Evolutionary conservation across 1,139 yeast genomes (phyloP), one percentile per base, ranked within the genome.

Genomic region (Suhomyces ambrosiae): DNA sequence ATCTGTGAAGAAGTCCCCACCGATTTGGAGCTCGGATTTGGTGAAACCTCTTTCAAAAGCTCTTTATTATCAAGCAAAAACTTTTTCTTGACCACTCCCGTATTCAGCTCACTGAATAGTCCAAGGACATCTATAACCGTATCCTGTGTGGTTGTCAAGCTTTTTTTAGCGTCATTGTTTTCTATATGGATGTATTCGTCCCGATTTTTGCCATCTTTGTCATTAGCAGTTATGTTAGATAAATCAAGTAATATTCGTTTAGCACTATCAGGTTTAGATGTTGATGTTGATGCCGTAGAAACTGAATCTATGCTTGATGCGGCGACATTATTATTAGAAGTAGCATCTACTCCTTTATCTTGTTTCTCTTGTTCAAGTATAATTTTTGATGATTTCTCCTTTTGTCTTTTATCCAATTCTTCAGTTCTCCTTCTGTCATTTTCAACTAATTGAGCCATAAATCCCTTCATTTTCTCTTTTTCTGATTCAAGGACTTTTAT

Each of bases 51-150:
- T 17, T 36, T 35, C 19, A 32, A 25, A n/a, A 29, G 23, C 10
- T 25, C 30, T 12, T 25, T 36, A 22, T 30, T 35, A 13, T 38
- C 41, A 8, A 27, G 27, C n/a, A 34, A 27, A 10, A 35, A 35
- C 11, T 23, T 32, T 7, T 29, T 38, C 12, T 34, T 35, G 10
- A 30, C 18, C 9, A 17, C 17, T 10, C 33, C 30, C 5, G 19
- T 6, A 13, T 32, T 38, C 27, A 37, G 33, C 17, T 45, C 49
- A 25, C 49, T 42, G 33, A 47, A 47, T 16, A 45, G 37, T 6
- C 49, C 50, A 16, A 33, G 49, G 8, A 47, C 49, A 21, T 45
- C 50, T 10, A 47, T 47, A 17, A 41, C 46, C 2, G 49, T 43
- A 28, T 41, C 47, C 25, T 47, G 50, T 3, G 50, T 47, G 6